Base-by-base conservation (phyloP, 768 basidiomycete species). In the Kwoniella mangroviensis region DNA sequence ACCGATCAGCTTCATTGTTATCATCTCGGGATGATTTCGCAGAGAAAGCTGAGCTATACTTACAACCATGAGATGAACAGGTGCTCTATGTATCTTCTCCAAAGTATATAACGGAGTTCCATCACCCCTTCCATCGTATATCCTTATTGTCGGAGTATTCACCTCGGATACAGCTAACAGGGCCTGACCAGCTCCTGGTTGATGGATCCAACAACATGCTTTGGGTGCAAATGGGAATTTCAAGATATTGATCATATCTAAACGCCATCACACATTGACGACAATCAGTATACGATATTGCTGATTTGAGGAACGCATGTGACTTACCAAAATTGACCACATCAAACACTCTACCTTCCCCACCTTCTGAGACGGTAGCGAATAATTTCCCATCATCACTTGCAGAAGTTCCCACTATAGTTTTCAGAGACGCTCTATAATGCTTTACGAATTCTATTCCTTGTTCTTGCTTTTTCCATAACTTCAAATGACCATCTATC, bases 401-500 rank as follows among this genome's bases (percentile, higher is more conserved):
- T 26, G 90, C 91, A 24, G 91, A 91, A 4, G 98, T 90, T 9
- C 88, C 89, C 3, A 89, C 85, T 26, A 98, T 87, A 10, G 92
- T 88, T 26, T 88, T 87, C 22, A 95, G 86, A 76, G 97, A 95
- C 1, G 97, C 94, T 56, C 97, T 90, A 82, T 96, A 99, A 74
- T 95, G 93, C 84, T 99, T 99, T 69, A 98, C 96, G 76, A 98
- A 98, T 84, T 98, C 97, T 78, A 99, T 94, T 4, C 95, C 96
- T 6, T 86, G 66, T 22, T 94, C 92, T 84, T 97, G 94, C 84
- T 99, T 99, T 86, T 97, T 98, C 97, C 97, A 99, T n/a, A 99
- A 84, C 82, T 99, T 99, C 72, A 98, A 83, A 83, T 94, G 91
- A 2, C 97, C 97, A 80, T 98, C 97, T 11, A 94, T 84, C 2